Base-by-base conservation (phyloP, 208 protist species). In the Kentomonas sorsogonicus region DNA sequence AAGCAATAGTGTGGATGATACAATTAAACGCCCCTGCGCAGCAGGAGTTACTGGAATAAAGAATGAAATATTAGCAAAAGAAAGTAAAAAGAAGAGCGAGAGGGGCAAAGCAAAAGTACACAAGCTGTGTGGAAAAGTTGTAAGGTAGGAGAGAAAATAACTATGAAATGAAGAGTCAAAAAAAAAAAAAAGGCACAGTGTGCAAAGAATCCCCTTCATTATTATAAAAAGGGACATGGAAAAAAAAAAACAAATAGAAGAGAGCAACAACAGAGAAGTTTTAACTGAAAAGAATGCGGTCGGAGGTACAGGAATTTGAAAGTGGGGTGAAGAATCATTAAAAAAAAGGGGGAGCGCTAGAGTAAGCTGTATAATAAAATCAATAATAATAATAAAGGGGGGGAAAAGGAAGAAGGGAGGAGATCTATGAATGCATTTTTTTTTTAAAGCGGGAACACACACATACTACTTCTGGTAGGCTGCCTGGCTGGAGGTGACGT, bases 401-500 rank as follows among this genome's bases (percentile, higher is more conserved):
- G 11, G 29, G 29, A 30, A 15, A 38, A 25, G 16, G 3, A 55
- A 30, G 41, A 54, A 22, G n/a, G 27, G 15, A 51, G 25, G 7
- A 11, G 31, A 40, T 57, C 45, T 47, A 48, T 63, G 55, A 39
- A 57, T 46, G 36, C 18, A 50, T 29, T 53, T 26, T 26, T 60
- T 9, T 23, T 27, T 51, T 30, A 26, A 29, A 6, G 7, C 16
- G 22, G 41, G 13, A 23, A 63, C 13, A 65, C 3, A 58, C 7
- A 58, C n/a, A 13, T 34, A 53, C 23, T 60, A 67, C 41, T 70
- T 44, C 16, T 15, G 41, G 61, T 82, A 90, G 23, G 58, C 50
- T 16, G 69, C 77, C 27, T 53, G 46, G 30, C 46, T 76, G 18
- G 78, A 88, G 0, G 79, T 83, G 7, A 58, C 55, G 65, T 78